These are phyloP conservation scores for Tetrahymena thermophila DNA, from an alignment of 73 alveolate genomes.

Conservation along the genomic window DNA sequence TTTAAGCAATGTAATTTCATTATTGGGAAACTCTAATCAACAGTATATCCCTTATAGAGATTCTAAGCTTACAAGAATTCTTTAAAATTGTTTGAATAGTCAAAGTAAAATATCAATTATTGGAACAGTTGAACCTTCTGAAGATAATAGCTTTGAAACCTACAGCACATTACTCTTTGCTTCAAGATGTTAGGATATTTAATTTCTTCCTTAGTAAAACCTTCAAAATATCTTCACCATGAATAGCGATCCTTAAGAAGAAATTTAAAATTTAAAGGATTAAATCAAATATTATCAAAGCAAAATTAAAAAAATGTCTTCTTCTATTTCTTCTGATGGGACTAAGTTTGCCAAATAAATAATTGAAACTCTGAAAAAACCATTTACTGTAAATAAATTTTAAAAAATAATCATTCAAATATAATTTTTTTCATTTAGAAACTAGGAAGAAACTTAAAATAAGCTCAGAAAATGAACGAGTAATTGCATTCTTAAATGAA, in stretches of 20 bases:
- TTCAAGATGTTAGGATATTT: background rate
- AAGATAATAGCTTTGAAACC: background rate
- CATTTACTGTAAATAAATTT: background rate
- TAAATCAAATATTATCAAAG: background rate
- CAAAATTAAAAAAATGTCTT: background rate
- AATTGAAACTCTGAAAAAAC: background rate
- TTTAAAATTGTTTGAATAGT: conserved; percentile 91
- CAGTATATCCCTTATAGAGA: conserved; percentile 94
- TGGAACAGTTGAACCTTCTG: background rate
- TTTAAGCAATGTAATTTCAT: conserved; percentile 91
- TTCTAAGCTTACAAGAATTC: conserved; percentile 87
- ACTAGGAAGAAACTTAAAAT: background rate
- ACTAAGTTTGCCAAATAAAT: background rate
- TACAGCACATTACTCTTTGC: background rate
- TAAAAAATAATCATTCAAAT: background rate
- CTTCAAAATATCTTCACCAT: background rate
- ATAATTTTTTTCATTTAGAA: background rate
- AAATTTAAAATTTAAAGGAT: background rate
- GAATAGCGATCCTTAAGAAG: background rate
- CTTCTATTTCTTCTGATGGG: background rate
- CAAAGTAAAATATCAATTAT: conserved; percentile 29
- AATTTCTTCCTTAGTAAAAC: background rate
- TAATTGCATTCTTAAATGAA: background rate
- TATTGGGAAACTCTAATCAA: conserved; percentile 66
- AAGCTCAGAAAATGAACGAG: background rate